Percentiles rank a stretch among this genome's conserved stretches.
These are phyloP conservation scores for Ambrosiella xylebori DNA, from an alignment of 2,329 filamentous ascomycete species.

Conservation along the genomic window DNA sequence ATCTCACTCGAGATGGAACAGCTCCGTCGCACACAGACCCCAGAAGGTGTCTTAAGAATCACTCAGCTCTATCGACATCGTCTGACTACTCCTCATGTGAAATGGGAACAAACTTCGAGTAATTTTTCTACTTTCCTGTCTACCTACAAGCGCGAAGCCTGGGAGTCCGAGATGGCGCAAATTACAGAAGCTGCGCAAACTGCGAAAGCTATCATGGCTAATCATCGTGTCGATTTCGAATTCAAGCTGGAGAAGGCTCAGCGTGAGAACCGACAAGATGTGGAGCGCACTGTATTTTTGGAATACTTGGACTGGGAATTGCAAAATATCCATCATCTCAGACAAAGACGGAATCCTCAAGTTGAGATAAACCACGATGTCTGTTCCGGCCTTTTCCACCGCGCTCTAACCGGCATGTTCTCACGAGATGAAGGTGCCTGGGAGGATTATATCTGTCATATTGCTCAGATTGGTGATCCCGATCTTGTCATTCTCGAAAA, in stretches of 20 bases:
- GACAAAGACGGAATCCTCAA: slow-evolving; percentile 26
- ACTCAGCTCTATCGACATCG: slow-evolving; percentile 54
- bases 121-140: slow-evolving; percentile 60
- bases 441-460: slow-evolving; percentile 68
- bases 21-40: slow-evolving; percentile 36
- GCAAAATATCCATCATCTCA: slow-evolving; percentile 33
- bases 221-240: slow-evolving; percentile 49
- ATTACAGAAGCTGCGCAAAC: slow-evolving; percentile 44
- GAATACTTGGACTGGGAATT: slow-evolving; percentile 82
- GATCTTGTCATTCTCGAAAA: slow-evolving; percentile 29
- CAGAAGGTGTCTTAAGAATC: slow-evolving; percentile 44
- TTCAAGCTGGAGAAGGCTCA: slow-evolving; percentile 43
- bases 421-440: slow-evolving; percentile 59
- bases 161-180: slow-evolving; percentile 56
- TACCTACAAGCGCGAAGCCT: slow-evolving; percentile 50
- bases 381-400: slow-evolving; percentile 54
- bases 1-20: slow-evolving; percentile 54
- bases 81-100: slow-evolving; percentile 52
- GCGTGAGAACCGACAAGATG: slow-evolving; percentile 36
- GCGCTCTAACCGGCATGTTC: slow-evolving; percentile 54
- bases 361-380: slow-evolving; percentile 30
- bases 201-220: slow-evolving; percentile 44
- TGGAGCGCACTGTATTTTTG: slow-evolving; percentile 32
- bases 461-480: slow-evolving; percentile 33
- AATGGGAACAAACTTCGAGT: slow-evolving; percentile 59